Evolutionary conservation across 2,329 filamentous ascomycete genomes (phyloP).

Genomic region (Chaetoscypha palmicola): DNA sequence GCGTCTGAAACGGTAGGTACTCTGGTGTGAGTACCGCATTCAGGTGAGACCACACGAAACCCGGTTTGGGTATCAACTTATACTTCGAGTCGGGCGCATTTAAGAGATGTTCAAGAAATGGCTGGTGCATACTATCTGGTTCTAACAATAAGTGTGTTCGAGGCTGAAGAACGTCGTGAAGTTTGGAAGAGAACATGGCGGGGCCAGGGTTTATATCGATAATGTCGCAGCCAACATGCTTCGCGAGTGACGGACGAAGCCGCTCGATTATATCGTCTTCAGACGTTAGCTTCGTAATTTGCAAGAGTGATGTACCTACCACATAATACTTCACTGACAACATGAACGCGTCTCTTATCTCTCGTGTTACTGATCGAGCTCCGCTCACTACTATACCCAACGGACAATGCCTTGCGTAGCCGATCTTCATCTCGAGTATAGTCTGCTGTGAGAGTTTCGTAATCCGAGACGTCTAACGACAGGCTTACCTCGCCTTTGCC

Average conservation of each 20-base stretch:
- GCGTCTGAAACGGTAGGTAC: slow-evolving; percentile 48
- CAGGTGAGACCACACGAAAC: slow-evolving; percentile 55
- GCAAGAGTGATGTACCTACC: slow-evolving; percentile 16
- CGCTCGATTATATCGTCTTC: slow-evolving; percentile 45
- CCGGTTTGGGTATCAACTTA: slow-evolving; percentile 47
- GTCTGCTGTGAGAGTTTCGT: too few relatives aligned
- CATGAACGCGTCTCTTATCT: too few relatives aligned
- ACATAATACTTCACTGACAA: slow-evolving; percentile 46
- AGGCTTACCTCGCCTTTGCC: too few relatives aligned
- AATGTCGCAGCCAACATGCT: slow-evolving; percentile 72
- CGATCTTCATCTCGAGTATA: too few relatives aligned
- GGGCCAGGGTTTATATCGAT: slow-evolving; percentile 79
- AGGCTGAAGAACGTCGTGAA: slow-evolving; percentile 70
- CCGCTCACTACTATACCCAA: too few relatives aligned
- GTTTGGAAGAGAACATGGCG: slow-evolving; percentile 69
- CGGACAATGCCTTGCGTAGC: too few relatives aligned
- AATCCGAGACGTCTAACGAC: too few relatives aligned
- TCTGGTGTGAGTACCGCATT: slow-evolving; percentile 43
- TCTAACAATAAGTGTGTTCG: slow-evolving; percentile 81
- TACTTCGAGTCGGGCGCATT: slow-evolving; percentile 40
- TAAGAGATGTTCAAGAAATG: slow-evolving; percentile 54
- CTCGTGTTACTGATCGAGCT: too few relatives aligned
- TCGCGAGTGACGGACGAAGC: slow-evolving; percentile 59
- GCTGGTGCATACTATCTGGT: slow-evolving; percentile 52
- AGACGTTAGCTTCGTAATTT: neutral